Evolutionary conservation across 116 monocot species (phyloP).

Genomic region (Trichopus zeylanicus): DNA sequence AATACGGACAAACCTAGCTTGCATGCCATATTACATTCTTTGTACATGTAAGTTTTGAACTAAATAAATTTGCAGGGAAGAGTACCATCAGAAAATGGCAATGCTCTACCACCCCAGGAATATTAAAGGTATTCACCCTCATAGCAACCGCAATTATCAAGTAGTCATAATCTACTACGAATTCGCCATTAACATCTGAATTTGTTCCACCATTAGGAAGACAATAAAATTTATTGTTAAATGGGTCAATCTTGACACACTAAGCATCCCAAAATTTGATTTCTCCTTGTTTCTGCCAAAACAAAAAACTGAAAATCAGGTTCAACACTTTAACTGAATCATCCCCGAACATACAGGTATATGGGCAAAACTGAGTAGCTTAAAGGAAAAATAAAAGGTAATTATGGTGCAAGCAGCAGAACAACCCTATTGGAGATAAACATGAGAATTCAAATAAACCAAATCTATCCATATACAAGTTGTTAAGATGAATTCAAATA

Average conservation of each 20-base stretch:
- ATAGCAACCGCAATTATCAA: conserved; percentile 56
- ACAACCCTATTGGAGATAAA: too few relatives aligned
- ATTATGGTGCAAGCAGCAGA: too few relatives aligned
- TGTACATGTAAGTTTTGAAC: too few relatives aligned
- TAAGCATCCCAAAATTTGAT: conserved; percentile 68
- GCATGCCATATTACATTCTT: too few relatives aligned
- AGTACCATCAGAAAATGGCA: conserved; percentile 63
- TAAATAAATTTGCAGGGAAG: neutral
- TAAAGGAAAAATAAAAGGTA: too few relatives aligned
- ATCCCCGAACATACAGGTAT: too few relatives aligned
- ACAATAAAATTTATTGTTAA: conserved; percentile 51
- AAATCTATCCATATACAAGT: too few relatives aligned
- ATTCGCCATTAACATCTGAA: conserved; percentile 41
- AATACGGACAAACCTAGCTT: neutral
- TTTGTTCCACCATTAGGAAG: conserved; percentile 34
- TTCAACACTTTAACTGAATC: too few relatives aligned
- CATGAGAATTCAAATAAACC: too few relatives aligned
- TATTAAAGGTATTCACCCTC: conserved; percentile 47
- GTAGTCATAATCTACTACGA: conserved; percentile 62
- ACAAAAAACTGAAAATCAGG: too few relatives aligned
- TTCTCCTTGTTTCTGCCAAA: conserved; percentile 40
- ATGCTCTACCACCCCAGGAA: conserved; percentile 57
- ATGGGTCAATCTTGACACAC: conserved; percentile 54
- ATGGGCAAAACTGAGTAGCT: too few relatives aligned
- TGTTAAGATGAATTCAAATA: too few relatives aligned